Evolutionary conservation across 2,329 filamentous ascomycete species (phyloP).

Genomic region (Penicillium fuscoglaucum): DNA sequence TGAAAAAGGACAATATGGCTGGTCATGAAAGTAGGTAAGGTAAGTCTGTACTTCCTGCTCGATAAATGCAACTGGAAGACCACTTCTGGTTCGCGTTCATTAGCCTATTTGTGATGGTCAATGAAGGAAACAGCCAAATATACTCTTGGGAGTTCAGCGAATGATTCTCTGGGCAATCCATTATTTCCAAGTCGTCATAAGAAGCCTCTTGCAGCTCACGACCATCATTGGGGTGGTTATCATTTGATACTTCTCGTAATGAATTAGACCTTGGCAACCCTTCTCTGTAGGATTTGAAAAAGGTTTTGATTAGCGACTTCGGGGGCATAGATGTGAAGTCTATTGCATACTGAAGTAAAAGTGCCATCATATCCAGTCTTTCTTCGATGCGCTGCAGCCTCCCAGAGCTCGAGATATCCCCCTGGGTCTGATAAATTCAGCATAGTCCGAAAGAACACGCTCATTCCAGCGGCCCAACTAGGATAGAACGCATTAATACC

Average conservation of each 20-base stretch:
- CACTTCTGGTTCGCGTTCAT: neutral
- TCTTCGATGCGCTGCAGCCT: conserved; percentile 26
- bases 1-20: conserved; percentile 28
- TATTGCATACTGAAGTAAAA: conserved; percentile 16
- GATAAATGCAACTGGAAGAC: conserved; percentile 11
- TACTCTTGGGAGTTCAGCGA: neutral
- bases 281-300: conserved; percentile 5
- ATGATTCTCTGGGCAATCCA: neutral
- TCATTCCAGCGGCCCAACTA: neutral
- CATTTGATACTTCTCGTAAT: neutral
- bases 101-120: neutral
- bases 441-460: neutral
- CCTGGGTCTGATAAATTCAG: neutral
- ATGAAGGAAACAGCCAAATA: neutral
- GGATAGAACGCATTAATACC: neutral
- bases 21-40: conserved; percentile 27
- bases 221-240: neutral
- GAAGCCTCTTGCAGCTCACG: neutral
- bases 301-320: neutral
- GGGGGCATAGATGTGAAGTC: neutral
- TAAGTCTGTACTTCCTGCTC: conserved; percentile 24
- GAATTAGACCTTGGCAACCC: conserved; percentile 10
- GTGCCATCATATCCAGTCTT: conserved; percentile 23
- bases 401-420: conserved; percentile 7
- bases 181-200: neutral